Evolutionary conservation across 768 basidiomycete genomes (phyloP), one percentile per base, ranked within the genome.

Genomic region (Boletus sp.): DNA sequence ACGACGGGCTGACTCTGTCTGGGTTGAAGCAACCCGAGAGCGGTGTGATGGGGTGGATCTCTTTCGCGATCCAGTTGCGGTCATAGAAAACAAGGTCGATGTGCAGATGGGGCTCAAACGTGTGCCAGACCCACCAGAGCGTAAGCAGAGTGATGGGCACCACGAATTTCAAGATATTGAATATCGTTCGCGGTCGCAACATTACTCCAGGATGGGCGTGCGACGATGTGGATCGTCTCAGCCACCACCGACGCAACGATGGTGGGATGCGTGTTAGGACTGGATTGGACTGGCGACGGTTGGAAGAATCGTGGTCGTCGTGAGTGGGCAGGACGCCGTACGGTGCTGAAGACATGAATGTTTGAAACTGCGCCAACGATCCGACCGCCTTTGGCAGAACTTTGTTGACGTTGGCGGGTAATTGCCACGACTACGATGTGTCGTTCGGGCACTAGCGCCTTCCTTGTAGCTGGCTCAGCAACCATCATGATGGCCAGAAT

Each of bases 41-140:
- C 0, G 85, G 83, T 0, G 76, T 74, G 28, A 92, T 71, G 14
- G 80, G 72, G n/a, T 85, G 78, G 33, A 96, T 83, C 61, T 94
- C 89, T 32, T 78, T 71, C 47, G 79, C 69, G 33, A 94, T 77
- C 92, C 94, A 97, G 35, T 76, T 73, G 28, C 88, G 82, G 57
- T 80, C 77, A 73, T 92, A 94, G 64, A 93, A 83, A 28, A 87
- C 78, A 30, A 95, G 75, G 73, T 97, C 94, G 64, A 97, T 73
- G 67, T 97, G 93, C 32, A 72, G 66, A 37, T 72, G 71, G 3
- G 91, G 83, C 69, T 96, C 89, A 73, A 85, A 90, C 39, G 82
- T 68, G 60, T 80, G 77, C 58, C 84, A 75, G 1, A 74, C 75
- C 62, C 58, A 82, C 63, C 60, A 74, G 40, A 64, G 51, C 18